These are phyloP conservation scores for Salix brachista DNA, from an alignment of 345 rosid species.

Conservation along the genomic window DNA sequence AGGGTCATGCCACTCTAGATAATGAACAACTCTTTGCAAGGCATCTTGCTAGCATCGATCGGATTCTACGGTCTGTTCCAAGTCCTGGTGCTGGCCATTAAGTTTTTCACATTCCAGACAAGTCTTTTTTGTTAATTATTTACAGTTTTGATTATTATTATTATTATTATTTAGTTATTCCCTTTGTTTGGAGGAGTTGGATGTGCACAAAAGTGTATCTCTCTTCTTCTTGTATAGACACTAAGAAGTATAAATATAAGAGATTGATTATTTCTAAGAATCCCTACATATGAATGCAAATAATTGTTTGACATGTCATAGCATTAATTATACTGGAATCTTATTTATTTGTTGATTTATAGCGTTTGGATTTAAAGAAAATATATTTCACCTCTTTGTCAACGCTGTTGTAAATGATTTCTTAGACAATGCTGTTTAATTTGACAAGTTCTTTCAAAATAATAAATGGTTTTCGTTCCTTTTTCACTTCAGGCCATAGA, in stretches of 20 bases:
- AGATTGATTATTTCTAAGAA: conserved; percentile 3
- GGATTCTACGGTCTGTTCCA: conserved; percentile 71
- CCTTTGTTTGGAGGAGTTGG: not conserved
- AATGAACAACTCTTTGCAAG: conserved; percentile 48
- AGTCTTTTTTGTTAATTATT: not conserved
- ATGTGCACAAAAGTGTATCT: not conserved
- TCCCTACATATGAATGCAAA: conserved; percentile 8
- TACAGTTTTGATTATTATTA: conserved; percentile 5
- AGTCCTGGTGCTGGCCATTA: conserved; percentile 84
- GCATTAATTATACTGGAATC: not conserved
- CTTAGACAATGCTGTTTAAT: not conserved
- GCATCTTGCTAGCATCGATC: conserved; percentile 55
- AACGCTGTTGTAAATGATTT: not conserved
- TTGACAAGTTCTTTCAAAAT: not conserved
- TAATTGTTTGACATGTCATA: not conserved
- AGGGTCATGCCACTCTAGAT: conserved; percentile 46
- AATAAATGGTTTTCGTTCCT: not conserved
- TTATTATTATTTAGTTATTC: not conserved
- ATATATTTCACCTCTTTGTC: not conserved
- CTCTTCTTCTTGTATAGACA: conserved; percentile 4
- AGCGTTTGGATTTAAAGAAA: not conserved
- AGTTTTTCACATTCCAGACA: not conserved
- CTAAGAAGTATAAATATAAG: not conserved
- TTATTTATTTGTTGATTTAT: not conserved
- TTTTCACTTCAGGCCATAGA: not conserved